Base-by-base conservation (phyloP, 2,329 filamentous ascomycete genomes). In the Massarina eburnea region DNA sequence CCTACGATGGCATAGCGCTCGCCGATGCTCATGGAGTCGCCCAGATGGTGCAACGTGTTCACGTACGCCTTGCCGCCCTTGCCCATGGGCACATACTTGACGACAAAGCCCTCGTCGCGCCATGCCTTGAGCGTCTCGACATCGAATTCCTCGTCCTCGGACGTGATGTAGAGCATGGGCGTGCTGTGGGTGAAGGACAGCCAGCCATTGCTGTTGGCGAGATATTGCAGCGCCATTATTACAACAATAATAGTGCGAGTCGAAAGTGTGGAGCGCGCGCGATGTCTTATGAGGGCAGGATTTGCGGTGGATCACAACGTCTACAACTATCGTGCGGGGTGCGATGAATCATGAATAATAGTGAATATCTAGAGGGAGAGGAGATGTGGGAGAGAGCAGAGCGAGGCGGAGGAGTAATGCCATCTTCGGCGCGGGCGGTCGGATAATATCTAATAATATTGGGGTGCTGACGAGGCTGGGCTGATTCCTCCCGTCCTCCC, bases 1-100 rank as follows among this genome's bases (percentile, higher is more conserved):
- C 81, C 81, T 63, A 85, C 76, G 54, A 85, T 78, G 3, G 77
- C 82, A 64, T 83, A 86, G 47, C 78, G 77, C 61, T 83, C 81
- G 19, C 82, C 80, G 27, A 84, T 72, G 12, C 75, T 71, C 52
- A 83, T 77, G 8, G 73, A 72, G 32, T 82, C 79, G 41, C 77
- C 78, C 27, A 80, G 65, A 15, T 70, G 67, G 49, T 78, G 75
- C 45, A 85, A 59, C 42, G 67, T 67, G 38, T 71, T 64, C n/a
- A 75, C 67, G 40, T 75, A 77, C 36, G 70, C 66, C 45, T 72
- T 69, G 15, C 78, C 76, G 14, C 78, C 75, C 29, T 78, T 76
- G 6, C 72, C 69, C 51, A 76, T 62, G 2, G 81, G 77, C 1
- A 84, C 62, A 57, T 85, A 85, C 20, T 74, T 69, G 2, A 82